These are phyloP conservation scores for Chlamydomonas urium DNA, from an alignment of 139 green algal species.

Conservation along the genomic window DNA sequence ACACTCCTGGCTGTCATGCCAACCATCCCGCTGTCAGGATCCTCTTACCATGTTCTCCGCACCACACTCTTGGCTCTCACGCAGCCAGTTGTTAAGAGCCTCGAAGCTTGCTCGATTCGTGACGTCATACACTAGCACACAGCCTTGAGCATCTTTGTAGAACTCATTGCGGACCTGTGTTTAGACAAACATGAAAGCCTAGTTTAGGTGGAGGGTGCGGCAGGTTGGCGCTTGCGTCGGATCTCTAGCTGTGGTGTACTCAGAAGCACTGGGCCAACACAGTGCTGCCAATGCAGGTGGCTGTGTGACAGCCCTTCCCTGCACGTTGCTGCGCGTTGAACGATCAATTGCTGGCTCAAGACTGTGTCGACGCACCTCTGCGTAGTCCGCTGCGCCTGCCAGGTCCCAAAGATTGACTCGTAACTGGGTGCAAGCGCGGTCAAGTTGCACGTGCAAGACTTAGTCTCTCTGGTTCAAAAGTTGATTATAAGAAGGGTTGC, in stretches of 20 bases:
- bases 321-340: no score
- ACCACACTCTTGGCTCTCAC: constrained; percentile 35
- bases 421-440: constrained; percentile 29
- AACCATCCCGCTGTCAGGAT: not conserved
- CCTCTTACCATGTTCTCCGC: constrained; percentile 6
- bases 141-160: constrained; percentile 57
- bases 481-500: no score
- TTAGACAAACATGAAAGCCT: no score
- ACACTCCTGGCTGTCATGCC: not conserved
- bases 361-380: constrained; percentile 30
- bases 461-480: no score
- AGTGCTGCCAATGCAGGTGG: no score
- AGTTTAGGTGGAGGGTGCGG: no score
- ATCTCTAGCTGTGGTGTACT: no score
- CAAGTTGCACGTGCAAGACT: not conserved
- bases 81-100: constrained; percentile 41
- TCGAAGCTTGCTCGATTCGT: constrained; percentile 55
- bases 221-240: no score
- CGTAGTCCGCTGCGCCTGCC: constrained; percentile 48
- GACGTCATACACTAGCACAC: constrained; percentile 45
- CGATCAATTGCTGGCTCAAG: no score
- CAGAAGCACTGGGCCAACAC: no score
- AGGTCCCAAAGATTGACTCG: constrained; percentile 67
- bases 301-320: no score
- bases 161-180: constrained; percentile 60